phyloP scores from a whole-genome alignment of 2,329 filamentous ascomycete genomes.

The Xylaria sp. region DNA sequence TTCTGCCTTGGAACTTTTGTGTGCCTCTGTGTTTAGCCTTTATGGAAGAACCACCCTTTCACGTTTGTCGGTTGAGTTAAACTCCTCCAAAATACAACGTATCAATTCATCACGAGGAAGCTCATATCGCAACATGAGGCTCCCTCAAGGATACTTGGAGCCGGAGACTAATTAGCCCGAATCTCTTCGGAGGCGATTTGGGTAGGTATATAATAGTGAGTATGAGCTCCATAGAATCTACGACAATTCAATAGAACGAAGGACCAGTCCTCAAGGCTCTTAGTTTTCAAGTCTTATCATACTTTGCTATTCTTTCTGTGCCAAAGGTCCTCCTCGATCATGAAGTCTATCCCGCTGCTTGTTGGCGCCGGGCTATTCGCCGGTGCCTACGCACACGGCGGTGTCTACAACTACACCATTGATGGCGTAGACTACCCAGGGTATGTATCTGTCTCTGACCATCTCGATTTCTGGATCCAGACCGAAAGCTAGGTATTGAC shows the following conservation, averaged over 20 bases:
- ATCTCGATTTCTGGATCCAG: background rate
- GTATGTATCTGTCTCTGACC: background rate
- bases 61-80: too few species aligned
- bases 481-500: too few species aligned
- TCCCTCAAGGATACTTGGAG: background rate
- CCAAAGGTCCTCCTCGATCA: background rate
- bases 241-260: background rate
- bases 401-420: slow-evolving; percentile 11
- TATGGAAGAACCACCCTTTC: too few species aligned
- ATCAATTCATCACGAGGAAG: too few species aligned
- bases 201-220: background rate
- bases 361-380: background rate
- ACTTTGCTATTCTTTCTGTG: background rate
- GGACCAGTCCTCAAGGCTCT: background rate
- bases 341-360: background rate
- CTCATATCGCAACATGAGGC: background rate
- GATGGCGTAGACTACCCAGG: slow-evolving; percentile 7
- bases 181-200: background rate
- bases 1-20: too few species aligned
- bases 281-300: background rate
- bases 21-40: too few species aligned
- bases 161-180: background rate
- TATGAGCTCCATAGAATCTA: background rate
- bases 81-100: too few species aligned
- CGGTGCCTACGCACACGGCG: background rate